phyloP scores from a whole-genome alignment of 2,329 filamentous ascomycete genomes.

The Penicillium sp. region DNA sequence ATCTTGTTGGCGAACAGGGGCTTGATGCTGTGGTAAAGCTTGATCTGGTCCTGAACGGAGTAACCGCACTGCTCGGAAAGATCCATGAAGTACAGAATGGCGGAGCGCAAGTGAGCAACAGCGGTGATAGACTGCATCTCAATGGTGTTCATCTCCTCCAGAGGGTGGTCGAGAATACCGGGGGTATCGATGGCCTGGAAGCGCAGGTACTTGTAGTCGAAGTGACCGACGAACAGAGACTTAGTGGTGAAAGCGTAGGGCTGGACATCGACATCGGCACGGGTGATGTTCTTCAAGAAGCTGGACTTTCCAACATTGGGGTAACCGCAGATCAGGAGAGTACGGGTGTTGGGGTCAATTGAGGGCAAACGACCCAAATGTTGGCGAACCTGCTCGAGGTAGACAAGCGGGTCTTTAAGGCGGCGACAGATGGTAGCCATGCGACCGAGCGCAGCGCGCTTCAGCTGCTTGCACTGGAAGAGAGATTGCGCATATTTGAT shows the following conservation, averaged over 20 bases:
- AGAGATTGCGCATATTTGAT: conserved; percentile 95
- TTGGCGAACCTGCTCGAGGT: conserved; percentile 94
- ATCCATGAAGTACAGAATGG: conserved; percentile 98
- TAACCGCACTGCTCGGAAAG: conserved; percentile 96
- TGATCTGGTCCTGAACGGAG: conserved; percentile 86
- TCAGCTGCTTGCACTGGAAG: conserved; percentile 99
- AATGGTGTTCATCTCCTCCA: conserved; percentile 99
- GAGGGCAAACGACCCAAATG: conserved; percentile 94
- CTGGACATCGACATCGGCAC: conserved; percentile 94
- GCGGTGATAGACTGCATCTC: conserved; percentile 99
- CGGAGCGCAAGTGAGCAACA: conserved; percentile 92
- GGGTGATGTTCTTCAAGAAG: conserved; percentile 87
- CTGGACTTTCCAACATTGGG: conserved; percentile 97
- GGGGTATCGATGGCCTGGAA: conserved; percentile 96
- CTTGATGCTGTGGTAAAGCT: conserved; percentile 94
- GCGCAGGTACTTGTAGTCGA: conserved; percentile 91
- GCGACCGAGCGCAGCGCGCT: conserved; percentile 90
- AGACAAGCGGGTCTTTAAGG: conserved; percentile 89
- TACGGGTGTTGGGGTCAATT: conserved; percentile 98
- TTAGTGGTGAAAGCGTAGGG: conserved; percentile 99
- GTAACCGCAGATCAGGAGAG: conserved; percentile 93
- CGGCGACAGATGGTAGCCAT: conserved; percentile 98
- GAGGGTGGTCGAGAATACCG: conserved; percentile 94
- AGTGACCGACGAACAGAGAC: conserved; percentile 94
- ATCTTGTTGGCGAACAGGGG: conserved; percentile 96